These are phyloP conservation scores for Corylus americana DNA, from an alignment of 306 rosid species.

Conservation along the genomic window DNA sequence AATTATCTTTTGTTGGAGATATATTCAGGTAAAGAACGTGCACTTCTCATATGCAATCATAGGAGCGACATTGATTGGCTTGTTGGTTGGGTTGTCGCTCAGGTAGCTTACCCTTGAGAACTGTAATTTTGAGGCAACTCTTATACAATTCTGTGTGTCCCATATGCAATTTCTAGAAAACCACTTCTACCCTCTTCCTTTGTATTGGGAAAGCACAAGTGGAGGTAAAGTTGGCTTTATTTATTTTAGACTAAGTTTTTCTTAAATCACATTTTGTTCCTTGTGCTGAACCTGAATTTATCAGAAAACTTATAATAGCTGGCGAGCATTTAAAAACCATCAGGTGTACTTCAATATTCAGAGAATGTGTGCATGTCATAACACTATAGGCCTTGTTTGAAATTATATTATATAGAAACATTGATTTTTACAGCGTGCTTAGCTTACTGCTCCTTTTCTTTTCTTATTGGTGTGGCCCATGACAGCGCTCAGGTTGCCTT, in stretches of 20 bases:
- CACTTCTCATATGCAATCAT: conserved; percentile 83
- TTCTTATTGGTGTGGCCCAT: conserved; percentile 16
- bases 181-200: neutral
- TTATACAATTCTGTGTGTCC: neutral
- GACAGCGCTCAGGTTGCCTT: conserved; percentile 83
- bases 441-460: neutral
- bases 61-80: conserved; percentile 98
- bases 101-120: conserved; percentile 50
- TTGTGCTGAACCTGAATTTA: neutral
- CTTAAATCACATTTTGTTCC: neutral
- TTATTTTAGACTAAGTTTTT: neutral
- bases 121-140: conserved; percentile 11
- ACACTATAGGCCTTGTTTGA: neutral
- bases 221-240: neutral
- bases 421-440: neutral
- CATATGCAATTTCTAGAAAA: neutral
- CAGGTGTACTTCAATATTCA: neutral
- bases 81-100: conserved; percentile 87
- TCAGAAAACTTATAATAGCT: neutral
- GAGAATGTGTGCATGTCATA: neutral
- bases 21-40: conserved; percentile 76
- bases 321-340: neutral
- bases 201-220: neutral
- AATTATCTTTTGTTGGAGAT: conserved; percentile 13
- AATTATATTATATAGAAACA: neutral